These are phyloP conservation scores for Fusarium cicatricum DNA, from an alignment of 2,329 filamentous ascomycete genomes.

Conservation along the genomic window DNA sequence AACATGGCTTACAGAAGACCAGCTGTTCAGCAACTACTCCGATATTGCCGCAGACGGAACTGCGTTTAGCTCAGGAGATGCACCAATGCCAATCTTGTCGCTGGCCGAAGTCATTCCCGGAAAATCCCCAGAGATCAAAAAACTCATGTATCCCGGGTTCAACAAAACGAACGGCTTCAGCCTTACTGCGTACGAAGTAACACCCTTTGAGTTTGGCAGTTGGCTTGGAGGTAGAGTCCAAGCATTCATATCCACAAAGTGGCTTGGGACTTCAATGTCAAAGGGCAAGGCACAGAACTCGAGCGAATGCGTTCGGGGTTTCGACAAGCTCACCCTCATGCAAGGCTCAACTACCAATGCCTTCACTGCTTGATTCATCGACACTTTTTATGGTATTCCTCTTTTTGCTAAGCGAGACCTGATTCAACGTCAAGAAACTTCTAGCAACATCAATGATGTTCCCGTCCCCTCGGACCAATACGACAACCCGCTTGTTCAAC, in stretches of 20 bases:
- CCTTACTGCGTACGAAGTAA: conserved; percentile 45
- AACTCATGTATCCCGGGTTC: conserved; percentile 40
- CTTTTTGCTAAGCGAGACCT: conserved; percentile 37
- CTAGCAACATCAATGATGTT: conserved; percentile 30
- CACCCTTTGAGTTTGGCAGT: conserved; percentile 45
- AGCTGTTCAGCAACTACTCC: conserved; percentile 35
- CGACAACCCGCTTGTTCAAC: conserved; percentile 31
- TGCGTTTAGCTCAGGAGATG: conserved; percentile 30
- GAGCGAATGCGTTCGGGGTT: conserved; percentile 42
- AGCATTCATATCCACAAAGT: conserved; percentile 42
- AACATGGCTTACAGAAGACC: conserved; percentile 29
- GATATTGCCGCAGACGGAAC: conserved; percentile 27
- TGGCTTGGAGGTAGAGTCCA: conserved; percentile 43
- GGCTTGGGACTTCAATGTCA: conserved; percentile 42
- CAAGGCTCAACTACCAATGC: conserved; percentile 44
- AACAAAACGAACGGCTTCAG: conserved; percentile 42
- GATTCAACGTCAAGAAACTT: conserved; percentile 8
- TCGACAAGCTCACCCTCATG: conserved; percentile 45
- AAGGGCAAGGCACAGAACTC: conserved; percentile 38
- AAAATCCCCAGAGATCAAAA: conserved; percentile 38
- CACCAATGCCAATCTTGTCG: conserved; percentile 42
- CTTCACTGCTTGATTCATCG: conserved; percentile 40
- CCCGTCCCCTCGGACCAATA: conserved; percentile 27
- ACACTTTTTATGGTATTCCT: conserved; percentile 39
- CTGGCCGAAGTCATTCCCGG: conserved; percentile 43